A percentile compares a stretch with the other conserved stretches of the same genome.
Conservation (phyloP, 2,329 filamentous ascomycete species). For the Phialophora macrospora region DNA sequence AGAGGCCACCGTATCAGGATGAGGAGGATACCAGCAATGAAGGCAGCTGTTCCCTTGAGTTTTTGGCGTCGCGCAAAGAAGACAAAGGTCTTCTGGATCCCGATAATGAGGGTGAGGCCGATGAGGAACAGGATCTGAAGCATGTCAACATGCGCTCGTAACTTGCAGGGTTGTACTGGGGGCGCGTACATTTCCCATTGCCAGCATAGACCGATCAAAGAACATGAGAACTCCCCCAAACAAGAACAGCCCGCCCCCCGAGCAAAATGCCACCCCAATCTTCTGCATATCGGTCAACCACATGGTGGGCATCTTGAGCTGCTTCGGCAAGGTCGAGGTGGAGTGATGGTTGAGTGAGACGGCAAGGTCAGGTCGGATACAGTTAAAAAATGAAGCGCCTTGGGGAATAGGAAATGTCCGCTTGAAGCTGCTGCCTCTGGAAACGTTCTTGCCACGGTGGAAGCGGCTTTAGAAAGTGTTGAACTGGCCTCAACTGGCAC, state of each 20-base stretch:
- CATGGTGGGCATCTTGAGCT: conserved; percentile 76
- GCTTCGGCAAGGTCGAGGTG: neutral
- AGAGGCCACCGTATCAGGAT: conserved; percentile 92
- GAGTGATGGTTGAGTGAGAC: neutral
- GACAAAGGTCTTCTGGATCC: conserved; percentile 82
- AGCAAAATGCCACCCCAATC: conserved; percentile 96
- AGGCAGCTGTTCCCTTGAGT: conserved; percentile 86
- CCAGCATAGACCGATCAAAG: conserved; percentile 69
- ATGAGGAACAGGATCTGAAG: conserved; percentile 92
- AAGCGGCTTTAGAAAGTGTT: conserved; percentile 16
- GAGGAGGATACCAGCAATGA: conserved; percentile 78
- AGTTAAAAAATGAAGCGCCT: neutral
- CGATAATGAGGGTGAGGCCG: conserved; percentile 94
- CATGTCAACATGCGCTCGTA: conserved; percentile 25
- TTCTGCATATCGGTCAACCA: conserved; percentile 97
- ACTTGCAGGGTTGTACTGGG: conserved; percentile 24
- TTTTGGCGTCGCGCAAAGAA: conserved; percentile 97
- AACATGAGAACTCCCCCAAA: conserved; percentile 94
- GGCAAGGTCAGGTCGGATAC: neutral
- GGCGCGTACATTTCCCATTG: conserved; percentile 85
- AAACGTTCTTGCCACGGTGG: conserved; percentile 3
- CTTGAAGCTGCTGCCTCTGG: neutral
- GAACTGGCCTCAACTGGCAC: conserved; percentile 31
- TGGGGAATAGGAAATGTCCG: neutral
- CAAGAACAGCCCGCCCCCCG: conserved; percentile 92